Base-by-base conservation (phyloP, 768 basidiomycete species). In the Psilocybe azurescens region DNA sequence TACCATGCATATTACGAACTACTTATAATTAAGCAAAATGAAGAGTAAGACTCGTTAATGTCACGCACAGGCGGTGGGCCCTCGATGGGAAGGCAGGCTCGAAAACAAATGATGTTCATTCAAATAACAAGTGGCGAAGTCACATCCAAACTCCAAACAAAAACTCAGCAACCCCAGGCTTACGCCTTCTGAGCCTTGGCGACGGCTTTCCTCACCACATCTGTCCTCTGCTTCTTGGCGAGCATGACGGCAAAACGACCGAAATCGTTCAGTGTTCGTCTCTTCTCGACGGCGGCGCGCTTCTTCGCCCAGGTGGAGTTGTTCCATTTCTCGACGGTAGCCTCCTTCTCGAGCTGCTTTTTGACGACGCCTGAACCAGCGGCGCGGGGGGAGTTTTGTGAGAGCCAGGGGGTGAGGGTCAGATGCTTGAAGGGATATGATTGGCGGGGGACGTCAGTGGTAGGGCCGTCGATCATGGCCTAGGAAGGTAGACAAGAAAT, bases 391-490 rank as follows among this genome's bases (percentile, higher is more conserved):
- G 53, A 99, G 89, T 63, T 86, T 86, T 64, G 87, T 85, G 68
- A 98, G 82, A 69, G 86, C 81, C 77, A 95, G 82, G 60, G 90
- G 24, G 95, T 98, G 73, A 99, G 91, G 74, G 89, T 86, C 71
- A 98, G 84, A 80, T 97, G 90, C 75, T 91, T 91, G 89, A 91
- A 98, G 67, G 93, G 87, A 83, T 89, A 93, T 29, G 91, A 73
- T 79, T 97, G 97, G 71, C 97, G 94, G 68, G 97, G 90, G 57
- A 99, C 96, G 64, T 84, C 87, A 61, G 95, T 94, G 38, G 86
- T 85, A 57, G 97, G 96, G 50, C 96, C 96, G 78, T 99, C 97
- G 72, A 99, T 88, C 74, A 99, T 87, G 36, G 96, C 97, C 97
- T 99, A 71, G 0, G 56, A 18, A 32, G 51, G 2, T 48, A 11